Percentiles rank a stretch among this genome's conserved stretches.
phyloP scores from a whole-genome alignment of 2,329 filamentous ascomycete genomes.

The Clonostachys sp. region DNA sequence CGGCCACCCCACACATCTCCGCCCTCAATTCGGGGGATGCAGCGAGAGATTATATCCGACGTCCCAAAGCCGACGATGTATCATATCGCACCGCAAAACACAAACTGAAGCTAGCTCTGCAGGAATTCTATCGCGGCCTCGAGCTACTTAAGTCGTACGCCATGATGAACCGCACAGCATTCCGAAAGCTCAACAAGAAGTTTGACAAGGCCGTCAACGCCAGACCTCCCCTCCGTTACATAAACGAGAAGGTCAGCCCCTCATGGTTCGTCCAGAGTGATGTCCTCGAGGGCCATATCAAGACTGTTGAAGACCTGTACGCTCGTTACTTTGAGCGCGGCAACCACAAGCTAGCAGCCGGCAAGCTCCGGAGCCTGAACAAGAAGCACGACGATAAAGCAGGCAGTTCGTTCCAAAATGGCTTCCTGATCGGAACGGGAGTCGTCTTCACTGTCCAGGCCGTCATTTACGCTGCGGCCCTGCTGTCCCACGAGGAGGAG shows the following conservation, averaged over 20 bases:
- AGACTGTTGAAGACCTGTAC: conserved; percentile 84
- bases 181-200: conserved; percentile 98
- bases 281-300: conserved; percentile 74
- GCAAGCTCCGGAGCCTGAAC: conserved; percentile 75
- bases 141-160: conserved; percentile 92
- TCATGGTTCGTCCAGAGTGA: conserved; percentile 91
- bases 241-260: conserved; percentile 87
- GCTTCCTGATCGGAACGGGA: conserved; percentile 65
- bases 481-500: conserved; percentile 44
- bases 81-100: conserved; percentile 84
- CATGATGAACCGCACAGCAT: conserved; percentile 84
- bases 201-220: conserved; percentile 89
- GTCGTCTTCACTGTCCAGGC: conserved; percentile 63
- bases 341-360: conserved; percentile 85
- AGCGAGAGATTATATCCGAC: conserved; percentile 46
- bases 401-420: conserved; percentile 53
- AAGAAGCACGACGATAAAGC: conserved; percentile 53
- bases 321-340: conserved; percentile 91
- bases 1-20: conserved; percentile 38
- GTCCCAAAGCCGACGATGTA: conserved; percentile 49
- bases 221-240: conserved; percentile 72
- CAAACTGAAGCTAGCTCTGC: conserved; percentile 84
- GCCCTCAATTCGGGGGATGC: conserved; percentile 19
- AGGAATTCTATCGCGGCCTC: conserved; percentile 89
- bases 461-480: conserved; percentile 52